Base-by-base conservation (phyloP, 2,329 filamentous ascomycete genomes). In the Neopestalotiopsis sp. region DNA sequence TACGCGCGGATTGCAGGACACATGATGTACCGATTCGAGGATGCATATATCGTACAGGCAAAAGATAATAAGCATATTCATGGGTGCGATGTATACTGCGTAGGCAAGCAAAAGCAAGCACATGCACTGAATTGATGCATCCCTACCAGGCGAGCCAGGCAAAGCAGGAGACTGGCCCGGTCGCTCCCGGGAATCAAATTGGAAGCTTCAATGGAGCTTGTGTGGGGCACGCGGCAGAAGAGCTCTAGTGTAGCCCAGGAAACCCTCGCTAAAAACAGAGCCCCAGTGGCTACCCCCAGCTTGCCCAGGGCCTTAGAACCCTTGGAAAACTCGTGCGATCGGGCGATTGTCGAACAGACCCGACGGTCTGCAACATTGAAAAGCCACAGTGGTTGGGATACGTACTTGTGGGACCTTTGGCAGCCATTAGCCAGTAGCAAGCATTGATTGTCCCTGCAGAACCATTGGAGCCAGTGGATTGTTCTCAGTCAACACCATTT, bases 401-500 rank as follows among this genome's bases (percentile, higher is more conserved):
- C 57, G 57, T 59, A 59, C 30, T 24, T 59, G 57, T 59, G 57
- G 57, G 24, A 28, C 24, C 24, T 28, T 28, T 28, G 24, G 24
- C 24, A 28, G 24, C 24, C 24, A 28, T 0, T 24, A 59, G 9
- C 30, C 34, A 38, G 34, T 38, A 38, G 34, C 34, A 38, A 53
- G 24, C n/a, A 62, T 62, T 40, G 59, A 28, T 28, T 28, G 24
- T 28, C 20, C 34, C n/a, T 45, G 61, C n/a, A 24, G 38, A 38
- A 10, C 34, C 10, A 38, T 38, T 38, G 34, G 24, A 28, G 24
- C n/a, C 40, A 63, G 42, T 63, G 61, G 61, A 64, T 62, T 62
- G 59, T 62, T 20, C 59, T n/a, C 59, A 14, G 17, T 24, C 28
- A 42, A 64, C 17, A 28, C 42, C 28, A 53, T 64, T 64, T 64